Percentiles rank a stretch among this genome's conserved stretches.
Evolutionary conservation across 140 eudicot species (phyloP).

Genomic region (Flaveria floridana): DNA sequence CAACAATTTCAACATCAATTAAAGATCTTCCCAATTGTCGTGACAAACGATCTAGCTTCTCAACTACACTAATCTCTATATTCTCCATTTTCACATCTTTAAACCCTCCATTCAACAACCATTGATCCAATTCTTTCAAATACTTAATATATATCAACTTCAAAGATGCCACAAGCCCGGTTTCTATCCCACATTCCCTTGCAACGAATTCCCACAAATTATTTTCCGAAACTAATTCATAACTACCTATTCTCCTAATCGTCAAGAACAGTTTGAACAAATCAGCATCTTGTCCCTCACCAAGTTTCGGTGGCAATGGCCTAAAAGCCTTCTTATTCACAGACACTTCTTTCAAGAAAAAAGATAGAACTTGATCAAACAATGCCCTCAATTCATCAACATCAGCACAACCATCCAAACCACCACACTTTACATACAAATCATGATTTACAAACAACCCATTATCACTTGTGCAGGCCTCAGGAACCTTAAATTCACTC

Average conservation of each 20-base stretch:
- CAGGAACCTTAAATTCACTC: slow-evolving; percentile 32
- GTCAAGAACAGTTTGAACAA: slow-evolving; percentile 70
- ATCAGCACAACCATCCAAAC: slow-evolving; percentile 32
- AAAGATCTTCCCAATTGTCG: slow-evolving; percentile 40
- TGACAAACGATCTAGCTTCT: slow-evolving; percentile 51
- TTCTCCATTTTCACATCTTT: slow-evolving; percentile 33
- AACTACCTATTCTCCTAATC: slow-evolving; percentile 62
- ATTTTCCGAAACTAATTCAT: slow-evolving; percentile 50
- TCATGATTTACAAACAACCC: slow-evolving; percentile 38
- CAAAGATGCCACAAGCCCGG: slow-evolving; percentile 39
- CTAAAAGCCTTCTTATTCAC: slow-evolving; percentile 34
- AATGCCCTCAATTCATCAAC: slow-evolving; percentile 47
- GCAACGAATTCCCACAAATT: slow-evolving; percentile 74
- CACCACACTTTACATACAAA: slow-evolving; percentile 33
- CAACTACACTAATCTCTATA: slow-evolving; percentile 35
- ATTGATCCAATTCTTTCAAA: slow-evolving; percentile 61
- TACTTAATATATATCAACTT: slow-evolving; percentile 65
- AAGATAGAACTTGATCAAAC: slow-evolving; percentile 65
- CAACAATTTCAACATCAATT: slow-evolving; percentile 34
- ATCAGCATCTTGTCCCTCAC: slow-evolving; percentile 64
- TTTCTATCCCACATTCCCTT: slow-evolving; percentile 54
- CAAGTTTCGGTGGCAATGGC: slow-evolving; percentile 64
- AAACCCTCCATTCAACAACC: slow-evolving; percentile 47
- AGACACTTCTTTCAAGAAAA: slow-evolving; percentile 51
- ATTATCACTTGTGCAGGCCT: slow-evolving; percentile 21